These are phyloP conservation scores for Debaryomycetaceae sp. DNA, from an alignment of 1,139 yeast species.

Conservation along the genomic window DNA sequence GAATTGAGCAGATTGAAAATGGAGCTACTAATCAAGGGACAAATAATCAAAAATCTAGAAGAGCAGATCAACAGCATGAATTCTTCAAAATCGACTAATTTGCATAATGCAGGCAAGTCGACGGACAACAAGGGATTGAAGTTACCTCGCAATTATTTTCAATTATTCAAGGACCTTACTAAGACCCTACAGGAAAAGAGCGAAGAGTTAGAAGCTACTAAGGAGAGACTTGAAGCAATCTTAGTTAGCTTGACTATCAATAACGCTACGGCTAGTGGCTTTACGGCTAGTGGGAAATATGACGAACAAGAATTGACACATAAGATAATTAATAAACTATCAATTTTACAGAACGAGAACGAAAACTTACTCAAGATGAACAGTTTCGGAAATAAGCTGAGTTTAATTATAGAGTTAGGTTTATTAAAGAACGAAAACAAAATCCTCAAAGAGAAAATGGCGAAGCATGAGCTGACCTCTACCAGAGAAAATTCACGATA, in stretches of 20 bases:
- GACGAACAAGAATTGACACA: constrained; percentile 80
- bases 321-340: constrained; percentile 63
- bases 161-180: constrained; percentile 48
- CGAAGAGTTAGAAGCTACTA: constrained; percentile 57
- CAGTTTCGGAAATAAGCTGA: constrained; percentile 69
- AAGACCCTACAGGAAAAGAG: constrained; percentile 50
- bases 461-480: constrained; percentile 3
- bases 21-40: constrained; percentile 33
- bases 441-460: constrained; percentile 12
- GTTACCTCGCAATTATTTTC: constrained; percentile 44
- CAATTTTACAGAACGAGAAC: constrained; percentile 65
- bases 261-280: constrained; percentile 11
- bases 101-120: constrained; percentile 5
- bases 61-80: constrained; percentile 24
- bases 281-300: constrained; percentile 51
- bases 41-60: constrained; percentile 33
- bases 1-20: constrained; percentile 26
- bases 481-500: background rate
- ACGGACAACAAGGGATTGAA: constrained; percentile 11
- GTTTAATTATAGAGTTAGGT: constrained; percentile 66
- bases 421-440: constrained; percentile 44
- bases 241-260: constrained; percentile 31
- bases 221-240: constrained; percentile 60
- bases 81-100: constrained; percentile 11
- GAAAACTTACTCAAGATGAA: constrained; percentile 66